Evolutionary conservation across 164 flowering plant species (phyloP).

Genomic region (Nelumbo lutea): DNA sequence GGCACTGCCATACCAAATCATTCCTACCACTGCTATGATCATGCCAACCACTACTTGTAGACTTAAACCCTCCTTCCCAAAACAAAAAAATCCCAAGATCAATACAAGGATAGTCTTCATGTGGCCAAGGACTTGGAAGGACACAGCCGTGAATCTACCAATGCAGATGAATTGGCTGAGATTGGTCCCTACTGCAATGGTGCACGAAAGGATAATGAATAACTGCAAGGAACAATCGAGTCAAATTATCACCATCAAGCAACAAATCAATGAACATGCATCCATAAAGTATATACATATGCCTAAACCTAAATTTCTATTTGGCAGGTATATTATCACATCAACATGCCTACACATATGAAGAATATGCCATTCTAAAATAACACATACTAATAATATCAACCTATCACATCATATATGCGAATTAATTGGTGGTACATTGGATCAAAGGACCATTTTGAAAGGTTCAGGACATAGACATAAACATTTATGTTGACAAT

Average conservation of each 20-base stretch:
- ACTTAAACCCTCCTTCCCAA: slow-evolving; percentile 88
- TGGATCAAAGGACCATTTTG: no score
- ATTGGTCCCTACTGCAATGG: slow-evolving; percentile 74
- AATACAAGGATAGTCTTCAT: slow-evolving; percentile 76
- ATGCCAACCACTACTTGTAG: slow-evolving; percentile 77
- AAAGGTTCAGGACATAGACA: no score
- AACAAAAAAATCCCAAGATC: slow-evolving; percentile 70
- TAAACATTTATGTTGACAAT: no score
- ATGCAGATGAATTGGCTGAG: slow-evolving; percentile 93
- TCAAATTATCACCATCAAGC: background rate
- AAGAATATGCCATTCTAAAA: no score
- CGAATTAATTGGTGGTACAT: no score
- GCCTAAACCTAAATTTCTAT: background rate
- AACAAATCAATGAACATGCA: background rate
- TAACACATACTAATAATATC: no score
- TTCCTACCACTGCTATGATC: slow-evolving; percentile 72
- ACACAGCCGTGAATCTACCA: slow-evolving; percentile 80
- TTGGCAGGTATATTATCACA: no score
- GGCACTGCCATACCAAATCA: slow-evolving; percentile 90
- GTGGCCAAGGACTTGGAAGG: slow-evolving; percentile 90
- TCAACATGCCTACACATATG: no score
- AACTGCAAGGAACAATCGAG: slow-evolving; percentile 35
- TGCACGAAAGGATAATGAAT: slow-evolving; percentile 64
- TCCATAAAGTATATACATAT: background rate
- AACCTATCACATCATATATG: no score